Evolutionary conservation across 106 monocot species (phyloP), one percentile per base, ranked within the genome.

Genomic region (Dactylorhiza incarnata): DNA sequence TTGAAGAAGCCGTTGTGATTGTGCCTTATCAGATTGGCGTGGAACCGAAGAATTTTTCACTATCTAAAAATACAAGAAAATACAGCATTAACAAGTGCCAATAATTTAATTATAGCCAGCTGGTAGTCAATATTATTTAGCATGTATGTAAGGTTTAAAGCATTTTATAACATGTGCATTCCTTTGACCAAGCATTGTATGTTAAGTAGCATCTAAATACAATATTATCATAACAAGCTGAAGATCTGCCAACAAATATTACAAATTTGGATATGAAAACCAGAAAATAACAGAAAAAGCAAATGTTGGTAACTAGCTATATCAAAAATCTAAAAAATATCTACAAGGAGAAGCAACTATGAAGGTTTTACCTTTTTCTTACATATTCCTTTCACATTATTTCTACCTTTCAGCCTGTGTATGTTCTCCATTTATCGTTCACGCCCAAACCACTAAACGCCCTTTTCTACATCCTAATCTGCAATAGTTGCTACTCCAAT

Each of bases 1-100:
- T 83, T 96, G 95, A 82, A 96, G 93, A 84, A 93, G 89, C 25
- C 93, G 82, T 9, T 69, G 81, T 25, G 86, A 84, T 54, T 66
- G 74, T 20, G 51, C 49, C 75, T 86, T 87, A 77, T 90, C 93
- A 58, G 82, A 85, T 49, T 90, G 86, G 9, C 87, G 86, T 68
- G 85, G 85, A 73, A 78, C 69, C 8, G 89, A 76, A 75, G 84
- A 74, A 80, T 84, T 68, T 87, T 93, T 96, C 11, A 85, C 78
- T 20, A 72, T 85, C 93, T 96, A 78, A 71, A 73, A 20, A 72
- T 5, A 1, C 49, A 48, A 22, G 49, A 48, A 48, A 72, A 49
- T 17, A 17, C 46, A 44, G 12, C 7, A 25, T 46, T 49, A 49
- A 22, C 6, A 72, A 49, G 19, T 4, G 49, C 22, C 48, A 72